These are phyloP conservation scores for Aspergillus clavatus DNA, from an alignment of 2,329 filamentous ascomycete genomes.

Conservation along the genomic window DNA sequence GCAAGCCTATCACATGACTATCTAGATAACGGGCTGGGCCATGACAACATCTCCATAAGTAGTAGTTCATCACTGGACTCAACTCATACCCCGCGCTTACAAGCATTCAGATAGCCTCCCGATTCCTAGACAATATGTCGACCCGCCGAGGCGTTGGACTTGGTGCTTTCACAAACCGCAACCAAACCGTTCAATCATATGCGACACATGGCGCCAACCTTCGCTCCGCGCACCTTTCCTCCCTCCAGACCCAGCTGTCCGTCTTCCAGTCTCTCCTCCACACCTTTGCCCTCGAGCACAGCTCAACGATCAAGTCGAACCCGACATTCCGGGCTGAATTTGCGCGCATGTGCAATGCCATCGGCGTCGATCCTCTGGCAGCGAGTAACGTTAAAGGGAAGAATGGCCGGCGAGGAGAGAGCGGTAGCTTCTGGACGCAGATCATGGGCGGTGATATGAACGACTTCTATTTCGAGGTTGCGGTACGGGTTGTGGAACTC, in stretches of 20 bases:
- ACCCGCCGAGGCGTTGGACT: conserved; percentile 69
- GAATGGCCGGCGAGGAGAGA: conserved; percentile 42
- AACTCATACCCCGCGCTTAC: background rate
- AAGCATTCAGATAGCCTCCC: too few relatives aligned
- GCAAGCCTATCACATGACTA: conserved; percentile 19
- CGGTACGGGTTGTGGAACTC: conserved; percentile 90
- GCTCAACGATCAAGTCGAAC: conserved; percentile 91
- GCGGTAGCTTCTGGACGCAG: conserved; percentile 82
- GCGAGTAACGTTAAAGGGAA: conserved; percentile 53
- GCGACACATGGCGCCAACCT: conserved; percentile 83
- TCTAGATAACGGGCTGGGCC: background rate
- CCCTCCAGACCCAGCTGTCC: conserved; percentile 85
- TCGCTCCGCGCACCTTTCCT: conserved; percentile 76
- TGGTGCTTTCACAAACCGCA: conserved; percentile 80
- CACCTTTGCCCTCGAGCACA: conserved; percentile 91
- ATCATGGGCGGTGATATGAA: conserved; percentile 87
- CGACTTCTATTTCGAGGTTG: conserved; percentile 97
- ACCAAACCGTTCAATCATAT: conserved; percentile 81
- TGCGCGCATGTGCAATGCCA: conserved; percentile 95
- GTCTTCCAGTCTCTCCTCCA: conserved; percentile 94
- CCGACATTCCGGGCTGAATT: conserved; percentile 95
- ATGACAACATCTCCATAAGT: conserved; percentile 1
- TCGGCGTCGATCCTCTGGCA: conserved; percentile 93
- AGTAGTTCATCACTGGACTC: background rate
- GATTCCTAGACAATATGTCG: too few relatives aligned